Conservation (phyloP, 495 filamentous ascomycete species). For the Penicillium robsamsonii region DNA sequence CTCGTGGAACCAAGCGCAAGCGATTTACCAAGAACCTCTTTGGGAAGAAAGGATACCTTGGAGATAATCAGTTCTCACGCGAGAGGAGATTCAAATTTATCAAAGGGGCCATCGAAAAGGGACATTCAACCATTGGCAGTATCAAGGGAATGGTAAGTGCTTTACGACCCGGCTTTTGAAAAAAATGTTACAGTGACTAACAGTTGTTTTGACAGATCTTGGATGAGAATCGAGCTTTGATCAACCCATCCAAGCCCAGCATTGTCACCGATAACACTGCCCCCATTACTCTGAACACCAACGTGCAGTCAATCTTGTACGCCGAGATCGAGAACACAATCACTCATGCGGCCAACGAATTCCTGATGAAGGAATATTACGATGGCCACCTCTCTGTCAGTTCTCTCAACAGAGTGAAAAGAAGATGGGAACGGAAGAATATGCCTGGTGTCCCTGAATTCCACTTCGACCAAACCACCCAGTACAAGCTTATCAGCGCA, state of each 20-base stretch:
- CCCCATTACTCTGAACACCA: constrained; percentile 44
- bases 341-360: constrained; percentile 49
- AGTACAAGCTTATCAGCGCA: constrained; percentile 48
- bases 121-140: not conserved
- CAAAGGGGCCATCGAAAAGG: not conserved
- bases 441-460: constrained; percentile 55
- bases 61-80: not conserved
- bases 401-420: constrained; percentile 46
- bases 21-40: constrained; percentile 48
- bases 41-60: constrained; percentile 41
- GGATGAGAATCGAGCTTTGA: not conserved
- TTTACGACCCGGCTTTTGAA: not conserved
- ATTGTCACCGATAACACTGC: constrained; percentile 27
- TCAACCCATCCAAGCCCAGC: not conserved
- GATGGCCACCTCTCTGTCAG: constrained; percentile 46
- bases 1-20: not conserved
- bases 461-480: constrained; percentile 56
- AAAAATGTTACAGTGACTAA: not conserved
- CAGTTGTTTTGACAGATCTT: not conserved
- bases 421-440: constrained; percentile 50
- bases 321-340: constrained; percentile 57
- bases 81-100: not conserved
- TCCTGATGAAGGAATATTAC: constrained; percentile 45
- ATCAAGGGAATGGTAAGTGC: not conserved
- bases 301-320: constrained; percentile 51